phyloP scores from a whole-genome alignment of 2,329 filamentous ascomycete genomes.

The Calonectria pteridis region DNA sequence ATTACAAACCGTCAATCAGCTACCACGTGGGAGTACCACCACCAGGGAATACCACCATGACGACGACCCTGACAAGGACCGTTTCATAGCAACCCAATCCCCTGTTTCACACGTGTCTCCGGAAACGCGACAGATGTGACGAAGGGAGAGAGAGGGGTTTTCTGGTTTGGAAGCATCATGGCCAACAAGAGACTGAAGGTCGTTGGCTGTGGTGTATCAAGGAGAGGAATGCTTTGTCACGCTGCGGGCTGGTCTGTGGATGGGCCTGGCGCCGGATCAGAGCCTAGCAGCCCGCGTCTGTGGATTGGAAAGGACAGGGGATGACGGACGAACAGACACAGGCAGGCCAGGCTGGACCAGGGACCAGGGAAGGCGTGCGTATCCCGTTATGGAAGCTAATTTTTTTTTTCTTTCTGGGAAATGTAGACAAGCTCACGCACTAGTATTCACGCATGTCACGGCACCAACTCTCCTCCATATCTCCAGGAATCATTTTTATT shows the following conservation, averaged over 20 bases:
- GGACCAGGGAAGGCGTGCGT: constrained; percentile 13
- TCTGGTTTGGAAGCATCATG: not conserved
- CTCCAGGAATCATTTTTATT: not conserved
- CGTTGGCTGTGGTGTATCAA: not conserved
- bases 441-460: not conserved
- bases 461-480: not conserved
- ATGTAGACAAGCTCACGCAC: not conserved
- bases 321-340: not conserved
- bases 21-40: not conserved
- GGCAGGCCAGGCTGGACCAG: not conserved
- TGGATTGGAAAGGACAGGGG: not conserved
- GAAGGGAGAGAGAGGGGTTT: not conserved
- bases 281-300: not conserved
- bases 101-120: constrained; percentile 18
- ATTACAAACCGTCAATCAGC: not conserved
- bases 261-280: not conserved
- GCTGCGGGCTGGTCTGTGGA: constrained; percentile 5
- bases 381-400: constrained; percentile 17
- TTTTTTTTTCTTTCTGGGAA: not conserved
- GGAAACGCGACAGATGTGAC: not conserved
- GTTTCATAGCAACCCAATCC: constrained; percentile 9
- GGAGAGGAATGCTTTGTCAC: constrained; percentile 11
- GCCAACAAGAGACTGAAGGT: not conserved
- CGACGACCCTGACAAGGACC: not conserved
- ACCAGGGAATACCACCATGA: not conserved